Percentiles rank a stretch among this genome's conserved stretches.
Evolutionary conservation across 2,329 filamentous ascomycete genomes (phyloP).

Genomic region (Bertia moriformis): DNA sequence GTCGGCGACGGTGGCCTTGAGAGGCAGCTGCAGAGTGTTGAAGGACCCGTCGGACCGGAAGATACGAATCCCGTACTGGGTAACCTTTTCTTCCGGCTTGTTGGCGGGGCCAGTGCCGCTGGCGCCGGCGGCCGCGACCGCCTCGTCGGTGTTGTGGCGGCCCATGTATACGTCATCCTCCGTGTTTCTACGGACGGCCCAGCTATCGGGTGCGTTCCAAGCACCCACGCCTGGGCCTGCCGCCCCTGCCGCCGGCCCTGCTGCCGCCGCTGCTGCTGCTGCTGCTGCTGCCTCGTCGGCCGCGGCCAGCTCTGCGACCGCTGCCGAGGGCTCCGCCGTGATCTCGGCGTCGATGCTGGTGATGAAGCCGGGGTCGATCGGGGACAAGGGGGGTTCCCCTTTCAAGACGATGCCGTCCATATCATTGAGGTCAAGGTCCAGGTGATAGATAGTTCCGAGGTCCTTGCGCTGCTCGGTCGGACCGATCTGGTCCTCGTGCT

Average conservation of each 20-base stretch:
- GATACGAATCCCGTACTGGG: conserved; percentile 81
- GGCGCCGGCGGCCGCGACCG: conserved; percentile 36
- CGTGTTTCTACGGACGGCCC: conserved; percentile 68
- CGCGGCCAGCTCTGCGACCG: too few relatives aligned
- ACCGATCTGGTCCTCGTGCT: conserved; percentile 41
- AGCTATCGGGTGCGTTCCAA: conserved; percentile 93
- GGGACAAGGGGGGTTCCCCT: conserved; percentile 55
- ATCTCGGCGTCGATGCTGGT: conserved; percentile 24
- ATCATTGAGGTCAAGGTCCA: conserved; percentile 77
- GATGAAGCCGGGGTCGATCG: conserved; percentile 44
- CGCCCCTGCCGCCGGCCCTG: conserved; percentile 12
- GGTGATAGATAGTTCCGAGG: conserved; percentile 50
- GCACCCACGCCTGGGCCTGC: conserved; percentile 33
- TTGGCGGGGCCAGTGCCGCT: conserved; percentile 57
- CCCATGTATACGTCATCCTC: too few relatives aligned
- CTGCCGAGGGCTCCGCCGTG: conserved; percentile 12
- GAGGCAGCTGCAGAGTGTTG: conserved; percentile 70
- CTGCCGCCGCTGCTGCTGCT: conserved; percentile 11
- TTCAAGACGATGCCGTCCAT: conserved; percentile 82
- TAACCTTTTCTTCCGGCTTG: conserved; percentile 58
- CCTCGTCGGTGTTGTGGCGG: too few relatives aligned
- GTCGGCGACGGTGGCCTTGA: conserved; percentile 75
- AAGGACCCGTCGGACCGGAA: conserved; percentile 92
- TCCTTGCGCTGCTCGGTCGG: conserved; percentile 41
- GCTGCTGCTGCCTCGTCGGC: conserved; percentile 7